These are phyloP conservation scores for Penicillium goetzii DNA, from an alignment of 495 filamentous ascomycete genomes.

Conservation along the genomic window DNA sequence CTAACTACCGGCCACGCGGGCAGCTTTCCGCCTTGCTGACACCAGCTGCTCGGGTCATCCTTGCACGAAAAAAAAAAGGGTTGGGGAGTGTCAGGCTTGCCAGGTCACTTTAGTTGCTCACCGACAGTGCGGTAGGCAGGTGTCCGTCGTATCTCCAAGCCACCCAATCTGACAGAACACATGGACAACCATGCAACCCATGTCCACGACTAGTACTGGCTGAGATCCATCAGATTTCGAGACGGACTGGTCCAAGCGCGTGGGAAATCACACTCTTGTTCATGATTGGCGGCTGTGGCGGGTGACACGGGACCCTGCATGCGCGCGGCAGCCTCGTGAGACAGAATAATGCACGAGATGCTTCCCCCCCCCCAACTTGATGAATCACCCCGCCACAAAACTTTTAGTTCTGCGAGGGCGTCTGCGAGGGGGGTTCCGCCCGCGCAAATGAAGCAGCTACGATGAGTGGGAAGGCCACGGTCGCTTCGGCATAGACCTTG, in stretches of 20 bases:
- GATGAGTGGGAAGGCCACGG: constrained; percentile 88
- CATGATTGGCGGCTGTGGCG: constrained; percentile 1
- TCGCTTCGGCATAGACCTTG: constrained; percentile 94
- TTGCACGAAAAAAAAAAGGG: neutral
- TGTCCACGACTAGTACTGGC: neutral
- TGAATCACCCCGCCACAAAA: neutral
- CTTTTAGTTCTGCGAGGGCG: constrained; percentile 15
- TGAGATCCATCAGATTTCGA: constrained; percentile 3
- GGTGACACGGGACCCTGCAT: constrained; percentile 8
- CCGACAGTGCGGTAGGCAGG: neutral
- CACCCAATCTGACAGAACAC: constrained; percentile 1
- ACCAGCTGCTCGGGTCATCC: neutral
- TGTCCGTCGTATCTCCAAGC: neutral
- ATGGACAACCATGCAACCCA: neutral
- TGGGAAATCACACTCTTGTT: no score
- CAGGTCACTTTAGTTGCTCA: neutral
- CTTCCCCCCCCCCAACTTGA: neutral
- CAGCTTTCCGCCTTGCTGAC: neutral
- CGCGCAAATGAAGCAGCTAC: constrained; percentile 90
- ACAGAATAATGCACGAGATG: neutral
- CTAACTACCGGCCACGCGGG: neutral
- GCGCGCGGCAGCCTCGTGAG: constrained; percentile 3
- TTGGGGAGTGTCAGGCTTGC: neutral
- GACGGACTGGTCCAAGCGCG: constrained; percentile 1
- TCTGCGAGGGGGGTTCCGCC: constrained; percentile 17